A percentile compares a stretch with the other conserved stretches of the same genome.
These are phyloP conservation scores for Perkinsus marinus DNA, from an alignment of 169 alveolate genomes.

Conservation along the genomic window DNA sequence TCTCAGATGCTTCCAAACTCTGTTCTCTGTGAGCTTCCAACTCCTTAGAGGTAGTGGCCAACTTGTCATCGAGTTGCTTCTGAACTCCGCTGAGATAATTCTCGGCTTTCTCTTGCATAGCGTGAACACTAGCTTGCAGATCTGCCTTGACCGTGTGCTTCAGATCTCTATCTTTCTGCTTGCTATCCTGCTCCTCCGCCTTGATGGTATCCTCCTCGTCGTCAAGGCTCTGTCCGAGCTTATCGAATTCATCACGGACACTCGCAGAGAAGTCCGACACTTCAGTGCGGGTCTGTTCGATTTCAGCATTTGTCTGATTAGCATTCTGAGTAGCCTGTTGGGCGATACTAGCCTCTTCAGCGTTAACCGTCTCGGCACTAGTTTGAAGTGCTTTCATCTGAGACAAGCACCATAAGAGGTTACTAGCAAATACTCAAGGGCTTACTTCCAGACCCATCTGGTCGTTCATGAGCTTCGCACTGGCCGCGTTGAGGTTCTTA, in stretches of 20 bases:
- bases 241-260: not conserved
- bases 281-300: not conserved
- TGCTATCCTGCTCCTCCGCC: not conserved
- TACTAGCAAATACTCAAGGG: not conserved
- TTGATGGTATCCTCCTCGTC: not conserved
- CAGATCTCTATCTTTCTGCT: not conserved
- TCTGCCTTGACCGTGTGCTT: not conserved
- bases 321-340: not conserved
- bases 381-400: not conserved
- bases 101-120: not conserved
- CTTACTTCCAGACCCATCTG: not conserved
- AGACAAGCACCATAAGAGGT: not conserved
- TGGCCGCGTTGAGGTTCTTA: not conserved
- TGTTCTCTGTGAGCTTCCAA: not conserved
- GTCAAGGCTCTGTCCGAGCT: not conserved
- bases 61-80: not conserved
- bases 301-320: not conserved
- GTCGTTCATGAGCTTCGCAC: not conserved
- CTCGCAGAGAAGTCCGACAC: not conserved
- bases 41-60: not conserved
- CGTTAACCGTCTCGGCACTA: not conserved
- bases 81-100: not conserved
- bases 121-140: not conserved
- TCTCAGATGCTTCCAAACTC: not conserved
- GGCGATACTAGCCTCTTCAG: not conserved